A percentile compares a stretch with the other conserved stretches of the same genome.
These are phyloP conservation scores for Backusella parvicylindrica DNA, from an alignment of 192 early-diverging fungal species.

Conservation along the genomic window DNA sequence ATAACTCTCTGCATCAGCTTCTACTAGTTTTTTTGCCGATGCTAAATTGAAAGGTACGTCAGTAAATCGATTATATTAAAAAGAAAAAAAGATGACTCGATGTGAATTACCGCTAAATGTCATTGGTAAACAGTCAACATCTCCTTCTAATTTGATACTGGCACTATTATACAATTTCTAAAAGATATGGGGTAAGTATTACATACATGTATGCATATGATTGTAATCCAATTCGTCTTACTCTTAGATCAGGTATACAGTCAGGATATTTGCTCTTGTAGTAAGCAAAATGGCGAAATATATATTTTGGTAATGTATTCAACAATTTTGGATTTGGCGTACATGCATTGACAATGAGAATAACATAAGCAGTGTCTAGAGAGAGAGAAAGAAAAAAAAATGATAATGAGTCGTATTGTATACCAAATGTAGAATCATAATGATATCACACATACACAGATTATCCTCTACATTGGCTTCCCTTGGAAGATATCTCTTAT, in stretches of 20 bases:
- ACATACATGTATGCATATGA: no score
- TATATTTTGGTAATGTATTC: constrained; percentile 64
- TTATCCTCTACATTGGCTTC: constrained; percentile 69
- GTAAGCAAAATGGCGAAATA: constrained; percentile 73
- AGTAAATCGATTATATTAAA: neutral
- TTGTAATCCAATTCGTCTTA: constrained; percentile 3
- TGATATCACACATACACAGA: constrained; percentile 41
- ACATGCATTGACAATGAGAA: constrained; percentile 78
- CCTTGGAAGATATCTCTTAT: constrained; percentile 63
- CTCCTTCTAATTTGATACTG: constrained; percentile 12
- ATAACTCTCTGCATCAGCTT: constrained; percentile 24
- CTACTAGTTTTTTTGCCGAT: neutral
- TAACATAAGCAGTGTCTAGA: constrained; percentile 70
- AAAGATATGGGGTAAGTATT: no score
- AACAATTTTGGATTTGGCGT: constrained; percentile 46
- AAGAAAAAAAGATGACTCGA: neutral
- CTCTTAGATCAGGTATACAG: constrained; percentile 60
- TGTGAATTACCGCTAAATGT: constrained; percentile 4
- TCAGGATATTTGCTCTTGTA: constrained; percentile 65
- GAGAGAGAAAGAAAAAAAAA: no score
- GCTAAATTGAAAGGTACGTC: neutral
- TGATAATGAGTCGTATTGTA: neutral
- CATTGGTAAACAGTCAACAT: constrained; percentile 16
- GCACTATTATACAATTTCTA: constrained; percentile 21
- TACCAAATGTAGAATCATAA: neutral